These are phyloP conservation scores for Xylaria flabelliformis DNA, from an alignment of 495 filamentous ascomycete genomes.

Conservation along the genomic window DNA sequence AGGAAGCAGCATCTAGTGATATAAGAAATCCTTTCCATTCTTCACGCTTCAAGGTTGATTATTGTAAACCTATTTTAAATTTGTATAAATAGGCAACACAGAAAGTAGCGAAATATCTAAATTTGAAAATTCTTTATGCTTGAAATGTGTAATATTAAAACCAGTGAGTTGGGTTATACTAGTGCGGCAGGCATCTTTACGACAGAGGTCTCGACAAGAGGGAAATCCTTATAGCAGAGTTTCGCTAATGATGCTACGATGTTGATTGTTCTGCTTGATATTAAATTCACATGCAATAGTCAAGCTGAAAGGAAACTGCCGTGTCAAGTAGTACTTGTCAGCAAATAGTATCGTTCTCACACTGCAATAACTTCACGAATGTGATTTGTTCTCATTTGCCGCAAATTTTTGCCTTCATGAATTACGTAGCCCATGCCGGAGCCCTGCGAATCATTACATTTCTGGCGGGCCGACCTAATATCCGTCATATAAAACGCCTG, in stretches of 20 bases:
- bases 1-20: neutral
- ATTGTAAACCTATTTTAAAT: no score
- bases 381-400: neutral
- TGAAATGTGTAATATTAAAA: no score
- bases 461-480: conserved; percentile 20
- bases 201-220: no score
- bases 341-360: neutral
- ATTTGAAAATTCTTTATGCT: no score
- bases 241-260: no score
- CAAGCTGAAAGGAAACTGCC: conserved; percentile 8
- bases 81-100: no score
- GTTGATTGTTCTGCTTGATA: neutral
- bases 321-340: neutral
- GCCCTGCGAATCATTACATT: neutral
- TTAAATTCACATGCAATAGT: neutral
- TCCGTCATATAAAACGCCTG: conserved; percentile 9
- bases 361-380: neutral
- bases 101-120: no score
- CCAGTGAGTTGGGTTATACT: no score
- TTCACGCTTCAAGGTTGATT: no score
- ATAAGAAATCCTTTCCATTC: neutral
- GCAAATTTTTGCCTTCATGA: neutral
- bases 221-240: no score
- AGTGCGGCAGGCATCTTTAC: no score
- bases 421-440: neutral